Percentiles rank a stretch among this genome's conserved stretches.
phyloP scores from a whole-genome alignment of 148 eudicot species.

The Chenopodium berlandieri region DNA sequence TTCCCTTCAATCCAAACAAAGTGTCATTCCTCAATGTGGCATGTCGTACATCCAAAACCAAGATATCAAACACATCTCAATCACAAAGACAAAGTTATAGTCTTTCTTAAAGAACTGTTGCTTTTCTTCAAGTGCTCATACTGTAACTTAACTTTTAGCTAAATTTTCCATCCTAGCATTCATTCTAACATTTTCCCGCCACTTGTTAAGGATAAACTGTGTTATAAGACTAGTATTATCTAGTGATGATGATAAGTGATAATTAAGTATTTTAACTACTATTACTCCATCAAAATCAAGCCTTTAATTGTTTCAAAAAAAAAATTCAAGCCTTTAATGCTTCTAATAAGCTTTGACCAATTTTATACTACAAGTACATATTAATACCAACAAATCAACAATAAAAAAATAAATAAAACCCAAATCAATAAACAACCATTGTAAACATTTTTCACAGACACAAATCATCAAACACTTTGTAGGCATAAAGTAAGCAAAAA shows the following conservation, averaged over 20 bases:
- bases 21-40: background rate
- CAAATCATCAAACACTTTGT: constrained; percentile 16
- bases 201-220: background rate
- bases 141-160: background rate
- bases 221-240: background rate
- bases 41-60: background rate
- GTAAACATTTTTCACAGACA: constrained; percentile 10
- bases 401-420: background rate
- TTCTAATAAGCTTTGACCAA: too few species aligned
- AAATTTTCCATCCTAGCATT: too few species aligned
- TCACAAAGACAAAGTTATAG: background rate
- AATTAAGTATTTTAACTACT: too few species aligned
- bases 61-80: background rate
- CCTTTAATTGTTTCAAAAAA: too few species aligned
- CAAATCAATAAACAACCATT: background rate
- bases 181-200: background rate
- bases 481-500: background rate
- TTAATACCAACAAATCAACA: too few species aligned
- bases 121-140: background rate
- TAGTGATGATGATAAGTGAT: too few species aligned
- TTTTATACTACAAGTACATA: too few species aligned
- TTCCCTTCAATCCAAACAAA: too few species aligned
- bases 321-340: too few species aligned
- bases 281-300: too few species aligned
- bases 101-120: background rate